Conservation (phyloP, 2,329 filamentous ascomycete genomes). For the Oidium heveae region DNA sequence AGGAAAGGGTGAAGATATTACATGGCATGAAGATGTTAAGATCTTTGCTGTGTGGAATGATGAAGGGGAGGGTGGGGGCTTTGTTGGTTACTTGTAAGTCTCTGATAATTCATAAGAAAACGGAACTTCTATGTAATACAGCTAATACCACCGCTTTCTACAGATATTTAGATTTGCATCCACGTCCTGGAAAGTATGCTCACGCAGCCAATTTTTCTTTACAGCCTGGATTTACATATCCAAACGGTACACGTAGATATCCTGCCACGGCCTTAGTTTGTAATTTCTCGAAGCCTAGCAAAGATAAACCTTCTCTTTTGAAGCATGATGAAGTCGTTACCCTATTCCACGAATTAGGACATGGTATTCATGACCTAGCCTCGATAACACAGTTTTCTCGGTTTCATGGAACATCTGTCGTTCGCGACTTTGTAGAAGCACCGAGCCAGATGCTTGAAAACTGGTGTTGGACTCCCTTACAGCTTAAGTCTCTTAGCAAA, state of each 20-base stretch:
- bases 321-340: constrained; percentile 69
- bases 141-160: not conserved
- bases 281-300: constrained; percentile 63
- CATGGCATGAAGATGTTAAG: constrained; percentile 66
- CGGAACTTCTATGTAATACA: too few species aligned
- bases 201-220: constrained; percentile 71
- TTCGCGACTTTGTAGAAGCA: constrained; percentile 45
- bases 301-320: constrained; percentile 50
- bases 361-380: constrained; percentile 46
- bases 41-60: constrained; percentile 69
- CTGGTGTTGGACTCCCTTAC: constrained; percentile 46
- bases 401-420: constrained; percentile 41
- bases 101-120: too few species aligned
- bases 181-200: constrained; percentile 58
- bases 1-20: constrained; percentile 20
- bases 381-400: constrained; percentile 35
- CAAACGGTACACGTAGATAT: constrained; percentile 46
- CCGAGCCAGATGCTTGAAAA: constrained; percentile 53
- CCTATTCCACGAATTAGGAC: constrained; percentile 54
- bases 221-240: constrained; percentile 41
- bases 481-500: constrained; percentile 39
- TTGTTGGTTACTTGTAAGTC: constrained; percentile 43
- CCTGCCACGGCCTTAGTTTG: constrained; percentile 60
- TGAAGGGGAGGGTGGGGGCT: constrained; percentile 39
- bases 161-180: constrained; percentile 51